These are phyloP conservation scores for Candida golubevii DNA, from an alignment of 805 yeast species.

Conservation along the genomic window DNA sequence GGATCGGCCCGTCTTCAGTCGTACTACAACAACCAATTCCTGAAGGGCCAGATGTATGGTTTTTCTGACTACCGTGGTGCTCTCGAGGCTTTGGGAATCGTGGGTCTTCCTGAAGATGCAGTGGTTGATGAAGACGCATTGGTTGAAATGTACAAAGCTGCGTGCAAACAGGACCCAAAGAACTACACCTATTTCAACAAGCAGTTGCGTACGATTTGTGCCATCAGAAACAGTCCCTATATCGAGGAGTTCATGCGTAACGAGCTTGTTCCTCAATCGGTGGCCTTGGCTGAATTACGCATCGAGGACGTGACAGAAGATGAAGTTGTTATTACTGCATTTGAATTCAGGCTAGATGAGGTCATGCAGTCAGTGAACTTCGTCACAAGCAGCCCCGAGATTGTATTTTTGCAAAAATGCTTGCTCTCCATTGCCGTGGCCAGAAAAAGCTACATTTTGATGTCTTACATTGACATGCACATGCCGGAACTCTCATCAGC, in stretches of 20 bases:
- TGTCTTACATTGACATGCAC: slow-evolving; percentile 49
- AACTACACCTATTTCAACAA: slow-evolving; percentile 35
- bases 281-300: slow-evolving; percentile 34
- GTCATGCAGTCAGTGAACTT: slow-evolving; percentile 28
- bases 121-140: slow-evolving; percentile 32
- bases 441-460: slow-evolving; percentile 53
- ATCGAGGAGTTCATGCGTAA: slow-evolving; percentile 22
- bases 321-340: slow-evolving; percentile 73
- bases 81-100: slow-evolving; percentile 30
- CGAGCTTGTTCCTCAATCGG: slow-evolving; percentile 31
- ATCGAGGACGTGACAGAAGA: slow-evolving; percentile 44
- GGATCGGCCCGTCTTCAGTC: slow-evolving; percentile 22
- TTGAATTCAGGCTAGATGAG: slow-evolving; percentile 59
- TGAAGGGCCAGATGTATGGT: slow-evolving; percentile 32
- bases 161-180: slow-evolving; percentile 29
- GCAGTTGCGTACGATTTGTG: slow-evolving; percentile 25
- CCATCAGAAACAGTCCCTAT: slow-evolving; percentile 20
- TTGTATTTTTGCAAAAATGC: slow-evolving; percentile 47
- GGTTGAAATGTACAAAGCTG: slow-evolving; percentile 30
- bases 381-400: slow-evolving; percentile 29
- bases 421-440: slow-evolving; percentile 56
- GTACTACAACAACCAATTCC: slow-evolving; percentile 25
- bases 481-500: slow-evolving; percentile 28
- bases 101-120: slow-evolving; percentile 12
- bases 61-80: slow-evolving; percentile 30